These are phyloP conservation scores for Acacia pycnantha DNA, from an alignment of 331 rosid genomes.

Conservation along the genomic window DNA sequence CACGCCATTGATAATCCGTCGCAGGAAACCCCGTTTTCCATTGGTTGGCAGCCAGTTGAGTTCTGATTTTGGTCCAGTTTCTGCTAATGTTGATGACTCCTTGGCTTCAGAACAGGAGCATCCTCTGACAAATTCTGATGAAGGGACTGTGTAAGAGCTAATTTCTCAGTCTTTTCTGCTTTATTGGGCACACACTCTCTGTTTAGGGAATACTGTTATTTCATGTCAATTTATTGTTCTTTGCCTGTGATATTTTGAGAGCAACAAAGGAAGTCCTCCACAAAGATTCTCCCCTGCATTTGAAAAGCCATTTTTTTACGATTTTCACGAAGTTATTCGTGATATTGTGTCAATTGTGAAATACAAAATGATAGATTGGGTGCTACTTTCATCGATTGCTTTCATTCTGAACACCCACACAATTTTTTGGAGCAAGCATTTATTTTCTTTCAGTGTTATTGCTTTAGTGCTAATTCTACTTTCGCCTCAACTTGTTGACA, in stretches of 20 bases:
- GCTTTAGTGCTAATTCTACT: neutral
- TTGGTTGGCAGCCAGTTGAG: constrained; percentile 5
- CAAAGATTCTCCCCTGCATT: neutral
- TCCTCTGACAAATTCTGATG: constrained; percentile 8
- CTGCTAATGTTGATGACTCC: constrained; percentile 14
- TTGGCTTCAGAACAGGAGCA: neutral
- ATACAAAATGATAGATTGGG: neutral
- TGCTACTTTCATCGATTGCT: neutral
- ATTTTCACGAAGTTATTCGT: neutral
- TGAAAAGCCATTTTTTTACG: neutral
- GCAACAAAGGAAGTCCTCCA: neutral
- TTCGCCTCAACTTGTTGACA: constrained; percentile 21
- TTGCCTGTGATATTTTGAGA: neutral
- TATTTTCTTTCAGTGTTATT: neutral
- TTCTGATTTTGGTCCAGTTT: neutral
- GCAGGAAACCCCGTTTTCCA: constrained; percentile 17
- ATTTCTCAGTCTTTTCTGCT: neutral
- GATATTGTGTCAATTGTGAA: neutral
- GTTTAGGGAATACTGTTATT: neutral
- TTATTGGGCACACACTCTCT: neutral
- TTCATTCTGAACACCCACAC: neutral
- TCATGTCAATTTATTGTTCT: neutral
- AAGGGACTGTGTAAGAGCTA: constrained; percentile 25
- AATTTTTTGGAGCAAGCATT: neutral
- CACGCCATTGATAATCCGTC: constrained; percentile 21